A percentile compares a stretch with the other conserved stretches of the same genome.
phyloP scores from a whole-genome alignment of 1,139 yeast species.

The Lodderomyces orthopsilosis region DNA sequence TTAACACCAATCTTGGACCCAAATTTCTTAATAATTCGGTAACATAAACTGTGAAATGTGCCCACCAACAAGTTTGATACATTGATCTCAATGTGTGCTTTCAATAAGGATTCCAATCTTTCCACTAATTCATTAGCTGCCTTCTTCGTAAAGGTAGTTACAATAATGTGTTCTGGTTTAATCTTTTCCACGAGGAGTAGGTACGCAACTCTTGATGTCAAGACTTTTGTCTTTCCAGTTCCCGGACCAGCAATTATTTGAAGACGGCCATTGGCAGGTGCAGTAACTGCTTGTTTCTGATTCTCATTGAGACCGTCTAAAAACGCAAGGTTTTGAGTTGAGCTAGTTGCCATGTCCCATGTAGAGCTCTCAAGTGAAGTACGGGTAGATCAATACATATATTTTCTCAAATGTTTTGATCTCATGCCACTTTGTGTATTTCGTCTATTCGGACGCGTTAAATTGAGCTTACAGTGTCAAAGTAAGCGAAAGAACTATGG shows the following conservation, averaged over 20 bases:
- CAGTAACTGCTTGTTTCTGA: constrained; percentile 61
- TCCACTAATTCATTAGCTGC: constrained; percentile 84
- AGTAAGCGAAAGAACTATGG: too few relatives aligned
- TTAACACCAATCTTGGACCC: constrained; percentile 53
- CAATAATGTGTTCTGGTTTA: constrained; percentile 62
- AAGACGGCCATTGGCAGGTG: constrained; percentile 50
- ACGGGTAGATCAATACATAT: neutral
- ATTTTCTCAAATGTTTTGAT: neutral
- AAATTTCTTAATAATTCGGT: constrained; percentile 52
- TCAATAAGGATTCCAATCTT: constrained; percentile 47
- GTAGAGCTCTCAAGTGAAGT: neutral
- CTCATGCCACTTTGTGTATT: neutral
- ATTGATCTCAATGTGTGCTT: constrained; percentile 29
- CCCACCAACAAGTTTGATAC: constrained; percentile 60
- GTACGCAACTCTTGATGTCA: constrained; percentile 75
- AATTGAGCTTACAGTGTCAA: too few relatives aligned
- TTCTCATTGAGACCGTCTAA: constrained; percentile 44
- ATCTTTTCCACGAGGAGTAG: constrained; percentile 50
- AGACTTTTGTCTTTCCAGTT: constrained; percentile 79
- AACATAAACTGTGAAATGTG: constrained; percentile 83
- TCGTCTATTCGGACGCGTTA: too few relatives aligned
- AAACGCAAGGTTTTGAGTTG: neutral
- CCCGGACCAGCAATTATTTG: constrained; percentile 95
- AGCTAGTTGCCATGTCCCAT: neutral
- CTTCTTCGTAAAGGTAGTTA: constrained; percentile 87